phyloP scores from a whole-genome alignment of 2,329 filamentous ascomycete genomes.

The Beauveria caledonica region DNA sequence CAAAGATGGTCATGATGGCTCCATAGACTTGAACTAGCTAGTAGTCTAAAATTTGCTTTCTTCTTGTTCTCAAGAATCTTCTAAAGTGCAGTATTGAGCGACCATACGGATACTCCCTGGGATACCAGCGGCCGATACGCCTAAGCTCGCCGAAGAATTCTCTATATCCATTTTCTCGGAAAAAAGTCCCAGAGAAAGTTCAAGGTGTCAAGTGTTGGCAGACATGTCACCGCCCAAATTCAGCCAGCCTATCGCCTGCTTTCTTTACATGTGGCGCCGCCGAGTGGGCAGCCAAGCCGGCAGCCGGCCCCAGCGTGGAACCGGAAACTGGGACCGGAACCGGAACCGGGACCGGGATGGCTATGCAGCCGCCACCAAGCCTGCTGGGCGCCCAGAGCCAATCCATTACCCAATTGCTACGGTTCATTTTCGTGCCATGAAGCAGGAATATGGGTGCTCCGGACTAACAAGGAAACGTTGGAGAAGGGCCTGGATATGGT shows the following conservation, averaged over 20 bases:
- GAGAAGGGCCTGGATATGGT: not conserved
- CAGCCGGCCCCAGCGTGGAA: not conserved
- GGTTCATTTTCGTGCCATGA: not conserved
- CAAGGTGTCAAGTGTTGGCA: not conserved
- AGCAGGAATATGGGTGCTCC: not conserved
- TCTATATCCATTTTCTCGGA: not conserved
- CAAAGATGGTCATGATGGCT: slow-evolving; percentile 48
- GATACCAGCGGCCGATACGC: too few species aligned
- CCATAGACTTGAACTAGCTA: not conserved
- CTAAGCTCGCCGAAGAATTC: too few species aligned
- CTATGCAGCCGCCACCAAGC: not conserved
- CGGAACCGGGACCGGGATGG: slow-evolving; percentile 9
- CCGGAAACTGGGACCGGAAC: slow-evolving; percentile 1
- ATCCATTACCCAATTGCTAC: not conserved
- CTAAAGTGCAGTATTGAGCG: too few species aligned
- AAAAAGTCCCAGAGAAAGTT: too few species aligned
- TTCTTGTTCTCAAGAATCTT: too few species aligned
- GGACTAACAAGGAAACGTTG: not conserved
- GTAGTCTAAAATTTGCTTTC: too few species aligned
- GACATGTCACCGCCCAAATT: not conserved
- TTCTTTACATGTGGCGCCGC: not conserved
- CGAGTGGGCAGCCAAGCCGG: slow-evolving; percentile 3
- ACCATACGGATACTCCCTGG: too few species aligned
- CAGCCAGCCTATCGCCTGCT: not conserved
- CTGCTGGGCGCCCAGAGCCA: not conserved